Percentiles rank a stretch among this genome's conserved stretches.
Conservation (phyloP, 306 rosid species). For the Hylodesmum podocarpum region DNA sequence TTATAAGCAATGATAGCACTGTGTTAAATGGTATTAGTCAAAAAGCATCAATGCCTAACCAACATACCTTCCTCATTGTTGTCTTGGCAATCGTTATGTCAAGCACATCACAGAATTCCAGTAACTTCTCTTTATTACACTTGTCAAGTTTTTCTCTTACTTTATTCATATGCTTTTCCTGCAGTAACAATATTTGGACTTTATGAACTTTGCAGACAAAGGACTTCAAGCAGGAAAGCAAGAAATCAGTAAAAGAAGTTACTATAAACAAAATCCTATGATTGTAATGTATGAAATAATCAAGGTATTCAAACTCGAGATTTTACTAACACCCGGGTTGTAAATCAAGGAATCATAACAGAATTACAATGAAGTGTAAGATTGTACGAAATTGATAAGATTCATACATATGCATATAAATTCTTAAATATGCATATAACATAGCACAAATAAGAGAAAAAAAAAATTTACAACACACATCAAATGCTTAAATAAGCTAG, state of each 20-base stretch:
- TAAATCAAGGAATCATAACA: no score
- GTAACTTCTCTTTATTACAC: constrained; percentile 80
- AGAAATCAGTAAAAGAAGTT: neutral
- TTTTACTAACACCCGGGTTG: no score
- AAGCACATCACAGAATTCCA: constrained; percentile 86
- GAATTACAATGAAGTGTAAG: no score
- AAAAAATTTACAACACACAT: no score
- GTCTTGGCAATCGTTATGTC: constrained; percentile 68
- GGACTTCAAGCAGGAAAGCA: neutral
- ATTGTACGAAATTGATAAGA: no score
- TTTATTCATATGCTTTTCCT: constrained; percentile 91
- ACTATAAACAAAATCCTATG: neutral
- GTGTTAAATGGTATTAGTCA: neutral
- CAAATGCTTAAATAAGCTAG: no score
- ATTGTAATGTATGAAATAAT: neutral
- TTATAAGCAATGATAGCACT: constrained; percentile 15
- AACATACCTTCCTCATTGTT: constrained; percentile 77
- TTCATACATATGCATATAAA: no score
- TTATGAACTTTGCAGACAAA: constrained; percentile 21
- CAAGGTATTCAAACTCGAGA: no score
- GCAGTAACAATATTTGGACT: constrained; percentile 32
- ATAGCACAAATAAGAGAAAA: no score
- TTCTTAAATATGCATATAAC: no score
- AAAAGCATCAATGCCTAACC: constrained; percentile 16
- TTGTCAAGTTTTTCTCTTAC: constrained; percentile 89